A percentile compares a stretch with the other conserved stretches of the same genome.
Conservation (phyloP, 176 grass and related monocot species). For the Zea luxurians region DNA sequence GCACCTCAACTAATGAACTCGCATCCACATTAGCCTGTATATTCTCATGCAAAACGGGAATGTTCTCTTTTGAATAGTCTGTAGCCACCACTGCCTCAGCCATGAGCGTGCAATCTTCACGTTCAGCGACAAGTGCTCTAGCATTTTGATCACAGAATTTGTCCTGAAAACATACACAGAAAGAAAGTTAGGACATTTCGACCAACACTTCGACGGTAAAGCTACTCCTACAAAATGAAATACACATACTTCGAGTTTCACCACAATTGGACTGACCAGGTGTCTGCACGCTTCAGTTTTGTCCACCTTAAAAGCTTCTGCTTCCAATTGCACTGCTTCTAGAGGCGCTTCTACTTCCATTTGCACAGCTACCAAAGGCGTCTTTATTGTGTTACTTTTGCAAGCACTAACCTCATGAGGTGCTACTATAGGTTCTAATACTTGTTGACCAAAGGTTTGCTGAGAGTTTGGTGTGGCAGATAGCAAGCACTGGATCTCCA, state of each 20-base stretch:
- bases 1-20: constrained; percentile 8
- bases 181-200: constrained; percentile 25
- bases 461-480: constrained; percentile 16
- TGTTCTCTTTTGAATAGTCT: constrained; percentile 45
- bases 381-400: not conserved
- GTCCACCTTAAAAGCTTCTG: not conserved
- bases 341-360: not conserved
- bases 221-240: not conserved
- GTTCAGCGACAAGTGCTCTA: not conserved
- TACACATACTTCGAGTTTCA: constrained; percentile 4
- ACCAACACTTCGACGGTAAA: not conserved
- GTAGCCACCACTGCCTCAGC: not conserved
- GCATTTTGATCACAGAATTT: constrained; percentile 22
- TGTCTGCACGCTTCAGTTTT: not conserved
- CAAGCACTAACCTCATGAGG: constrained; percentile 3
- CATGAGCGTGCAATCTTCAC: constrained; percentile 4
- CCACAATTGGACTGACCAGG: not conserved
- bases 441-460: constrained; percentile 11
- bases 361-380: not conserved
- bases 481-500: constrained; percentile 12
- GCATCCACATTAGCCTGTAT: constrained; percentile 13
- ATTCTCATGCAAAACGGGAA: constrained; percentile 26
- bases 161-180: constrained; percentile 33
- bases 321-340: not conserved
- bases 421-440: not conserved